Conservation (phyloP, 179 eudicot species). For the Heliamphora pulchella region DNA sequence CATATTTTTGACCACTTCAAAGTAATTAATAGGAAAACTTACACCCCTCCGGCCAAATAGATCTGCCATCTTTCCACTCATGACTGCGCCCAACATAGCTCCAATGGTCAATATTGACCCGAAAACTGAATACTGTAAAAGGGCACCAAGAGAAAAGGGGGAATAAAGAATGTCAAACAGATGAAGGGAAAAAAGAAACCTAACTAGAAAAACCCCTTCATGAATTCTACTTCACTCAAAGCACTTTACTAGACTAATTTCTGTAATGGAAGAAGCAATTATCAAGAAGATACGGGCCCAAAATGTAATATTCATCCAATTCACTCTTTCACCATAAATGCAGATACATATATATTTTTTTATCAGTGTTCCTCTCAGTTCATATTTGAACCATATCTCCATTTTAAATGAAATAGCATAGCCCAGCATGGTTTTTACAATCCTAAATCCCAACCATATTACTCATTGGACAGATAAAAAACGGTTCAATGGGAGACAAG, state of each 20-base stretch:
- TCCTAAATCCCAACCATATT: background rate
- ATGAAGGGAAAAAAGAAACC: background rate
- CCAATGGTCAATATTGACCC: slow-evolving; percentile 46
- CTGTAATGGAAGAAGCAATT: background rate
- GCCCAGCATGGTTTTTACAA: background rate
- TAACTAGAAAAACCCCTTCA: background rate
- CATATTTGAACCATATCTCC: background rate
- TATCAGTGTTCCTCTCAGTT: background rate
- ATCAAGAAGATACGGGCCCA: background rate
- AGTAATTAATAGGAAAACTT: slow-evolving; percentile 23
- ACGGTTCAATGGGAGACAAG: background rate
- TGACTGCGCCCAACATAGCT: slow-evolving; percentile 69
- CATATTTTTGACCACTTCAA: background rate
- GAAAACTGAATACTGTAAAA: slow-evolving; percentile 54
- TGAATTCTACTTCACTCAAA: background rate
- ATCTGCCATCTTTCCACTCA: slow-evolving; percentile 71
- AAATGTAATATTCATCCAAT: background rate
- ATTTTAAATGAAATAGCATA: background rate
- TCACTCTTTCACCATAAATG: background rate
- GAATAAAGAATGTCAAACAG: background rate
- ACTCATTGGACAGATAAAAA: background rate
- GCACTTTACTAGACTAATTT: background rate
- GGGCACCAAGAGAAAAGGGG: background rate
- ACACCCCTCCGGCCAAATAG: slow-evolving; percentile 56
- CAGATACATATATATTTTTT: no score